A percentile compares a stretch with the other conserved stretches of the same genome.
phyloP scores from a whole-genome alignment of 305 asterid species.

The Fraxinus baroniana region DNA sequence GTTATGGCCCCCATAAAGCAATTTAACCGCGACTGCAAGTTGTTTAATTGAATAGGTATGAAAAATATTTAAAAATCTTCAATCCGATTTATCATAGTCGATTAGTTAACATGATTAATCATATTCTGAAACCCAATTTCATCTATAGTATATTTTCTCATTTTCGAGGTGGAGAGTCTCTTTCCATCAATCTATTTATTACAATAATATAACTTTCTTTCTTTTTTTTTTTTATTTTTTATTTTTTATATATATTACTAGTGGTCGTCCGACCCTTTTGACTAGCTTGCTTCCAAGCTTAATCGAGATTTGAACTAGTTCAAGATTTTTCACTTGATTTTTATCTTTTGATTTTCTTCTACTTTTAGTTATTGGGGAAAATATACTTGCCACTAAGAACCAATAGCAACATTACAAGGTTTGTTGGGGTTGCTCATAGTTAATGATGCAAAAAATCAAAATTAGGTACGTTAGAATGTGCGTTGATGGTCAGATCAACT shows the following conservation, averaged over 20 bases:
- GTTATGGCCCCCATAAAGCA: not conserved
- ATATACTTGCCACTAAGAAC: not conserved
- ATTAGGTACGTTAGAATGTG: slow-evolving; percentile 9
- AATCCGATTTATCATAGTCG: too few relatives aligned
- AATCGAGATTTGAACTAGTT: not conserved
- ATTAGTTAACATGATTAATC: too few relatives aligned
- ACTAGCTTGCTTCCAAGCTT: not conserved
- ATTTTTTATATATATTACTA: too few relatives aligned
- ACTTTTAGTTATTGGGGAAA: not conserved
- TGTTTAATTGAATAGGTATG: not conserved
- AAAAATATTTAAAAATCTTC: too few relatives aligned
- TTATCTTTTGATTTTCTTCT: not conserved
- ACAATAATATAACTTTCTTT: too few relatives aligned
- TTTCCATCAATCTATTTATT: too few relatives aligned
- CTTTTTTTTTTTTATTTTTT: too few relatives aligned
- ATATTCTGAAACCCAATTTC: too few relatives aligned
- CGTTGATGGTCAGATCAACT: slow-evolving; percentile 28
- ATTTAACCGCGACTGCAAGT: not conserved
- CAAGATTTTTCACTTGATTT: not conserved
- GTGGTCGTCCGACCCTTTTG: not conserved
- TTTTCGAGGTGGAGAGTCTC: too few relatives aligned
- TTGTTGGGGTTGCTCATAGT: slow-evolving; percentile 13
- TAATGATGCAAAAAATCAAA: not conserved
- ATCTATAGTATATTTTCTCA: too few relatives aligned
- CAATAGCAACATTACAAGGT: slow-evolving; percentile 7